Evolutionary conservation across 1,284 basidiomycete genomes (phyloP), one percentile per base, ranked within the genome.

Genomic region (Ganoderma sp.): DNA sequence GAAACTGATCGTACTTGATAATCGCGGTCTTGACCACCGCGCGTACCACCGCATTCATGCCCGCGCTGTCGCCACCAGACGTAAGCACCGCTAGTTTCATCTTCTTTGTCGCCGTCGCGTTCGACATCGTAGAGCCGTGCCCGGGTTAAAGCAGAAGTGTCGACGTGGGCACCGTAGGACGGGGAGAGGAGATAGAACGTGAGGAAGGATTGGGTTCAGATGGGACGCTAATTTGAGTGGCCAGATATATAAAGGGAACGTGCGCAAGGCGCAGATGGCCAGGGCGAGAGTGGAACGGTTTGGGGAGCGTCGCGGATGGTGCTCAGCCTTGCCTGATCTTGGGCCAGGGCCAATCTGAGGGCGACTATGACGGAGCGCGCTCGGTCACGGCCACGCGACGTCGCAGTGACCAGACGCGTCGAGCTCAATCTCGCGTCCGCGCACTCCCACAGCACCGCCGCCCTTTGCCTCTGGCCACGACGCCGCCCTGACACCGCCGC

Each of bases 21-120:
- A 98, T 97, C 57, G 91, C 94, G 73, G 90, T 89, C 81, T 96
- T 94, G 70, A 98, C 96, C 54, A 96, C 91, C 1, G 95, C 87
- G 73, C 96, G 92, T 62, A 98, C 96, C 64, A 92, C 95, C 43
- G 96, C 95, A 79, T 98, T 98, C 96, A 97, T 96, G 75, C 94
- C 97, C 59, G 98, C 96, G 79, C 94, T 95, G 84, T 99, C 97
- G 75, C 98, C 97, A 68, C 97, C 98, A 0, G 93, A 96, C 2
- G 97, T 99, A 76, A 99, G 89, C 64, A 98, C 92, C 6, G 96
- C 97, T 77, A 97, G 85, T 82, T 92, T 92, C 86, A 96, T 94
- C 69, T 69, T 75, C 45, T 69, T 65, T 45, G n/a, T 10, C 17
- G 41, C 41, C 3, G 39, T 42, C 63, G 58, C 58, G 25, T 66